Base-by-base conservation (phyloP, 2,329 filamentous ascomycete genomes). In the Pseudopithomyces maydicus region DNA sequence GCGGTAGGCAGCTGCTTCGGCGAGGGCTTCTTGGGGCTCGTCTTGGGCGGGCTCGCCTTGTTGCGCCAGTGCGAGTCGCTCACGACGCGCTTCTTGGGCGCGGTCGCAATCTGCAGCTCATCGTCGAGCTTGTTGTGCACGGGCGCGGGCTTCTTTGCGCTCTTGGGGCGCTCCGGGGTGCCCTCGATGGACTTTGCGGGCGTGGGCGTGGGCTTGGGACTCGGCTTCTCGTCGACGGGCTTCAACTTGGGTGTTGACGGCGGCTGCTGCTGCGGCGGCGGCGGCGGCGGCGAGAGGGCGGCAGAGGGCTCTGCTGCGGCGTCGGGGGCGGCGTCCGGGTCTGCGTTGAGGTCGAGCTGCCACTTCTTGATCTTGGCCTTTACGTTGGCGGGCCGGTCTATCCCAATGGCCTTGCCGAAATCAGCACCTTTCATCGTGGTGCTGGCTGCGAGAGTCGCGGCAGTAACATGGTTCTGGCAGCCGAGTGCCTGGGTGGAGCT, bases 11-110 rank as follows among this genome's bases (percentile, higher is more conserved):
- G 68, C 26, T 64, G 67, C 61, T 76, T 75, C 22, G 72, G 72
- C 33, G 70, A 63, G 1, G 70, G 64, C n/a, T 67, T 69, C 39
- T 61, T 56, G 11, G 60, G 54, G 17, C 51, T 48, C 29, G 74
- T 71, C 39, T 76, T 76, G 4, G 71, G 69, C 29, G 72, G 71
- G 5, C 73, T 71, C 54, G 69, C 68, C 70, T 87, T 88, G 77
- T 86, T 86, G 56, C 75, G 74, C 90, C 94, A 98, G 77, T 97
- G 91, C 53, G 90, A 90, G 78, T 98, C 94, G 73, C 93, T 97
- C 59, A 97, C 87, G 52, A 98, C 91, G 61, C 93, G 87, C 82
- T 96, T 97, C 78, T 91, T 92, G 15, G 94, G 94, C 44, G 91
- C 86, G 48, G 81, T 86, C 71, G 77, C 82, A 66, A 77, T 79